Conservation (phyloP, 768 basidiomycete genomes). For the Mycena kentingensis region DNA sequence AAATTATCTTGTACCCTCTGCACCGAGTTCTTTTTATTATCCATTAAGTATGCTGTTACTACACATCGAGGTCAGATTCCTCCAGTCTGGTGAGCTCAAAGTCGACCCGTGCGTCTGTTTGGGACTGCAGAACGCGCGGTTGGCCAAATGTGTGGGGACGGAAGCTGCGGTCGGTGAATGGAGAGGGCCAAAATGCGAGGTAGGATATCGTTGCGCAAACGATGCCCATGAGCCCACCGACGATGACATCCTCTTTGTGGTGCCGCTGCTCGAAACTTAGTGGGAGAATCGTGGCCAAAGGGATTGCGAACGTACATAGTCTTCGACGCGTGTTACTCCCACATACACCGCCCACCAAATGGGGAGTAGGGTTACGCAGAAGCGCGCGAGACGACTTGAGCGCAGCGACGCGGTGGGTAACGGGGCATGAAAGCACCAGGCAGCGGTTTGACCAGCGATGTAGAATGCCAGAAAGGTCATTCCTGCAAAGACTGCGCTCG, state of each 20-base stretch:
- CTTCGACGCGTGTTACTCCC: slow-evolving; percentile 62
- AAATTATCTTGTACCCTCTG: slow-evolving; percentile 16
- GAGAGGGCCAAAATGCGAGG: slow-evolving; percentile 66
- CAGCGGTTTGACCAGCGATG: slow-evolving; percentile 65
- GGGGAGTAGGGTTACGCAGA: slow-evolving; percentile 54
- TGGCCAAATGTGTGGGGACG: slow-evolving; percentile 30
- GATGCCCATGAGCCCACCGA: slow-evolving; percentile 60
- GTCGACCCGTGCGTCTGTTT: slow-evolving; percentile 31
- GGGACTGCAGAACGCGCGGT: slow-evolving; percentile 47
- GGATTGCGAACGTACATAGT: slow-evolving; percentile 52
- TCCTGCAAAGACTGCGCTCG: slow-evolving; percentile 64
- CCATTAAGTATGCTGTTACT: slow-evolving; percentile 28
- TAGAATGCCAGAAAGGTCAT: slow-evolving; percentile 66
- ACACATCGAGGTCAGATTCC: slow-evolving; percentile 44
- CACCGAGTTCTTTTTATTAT: slow-evolving; percentile 25
- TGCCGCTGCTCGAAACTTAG: slow-evolving; percentile 47
- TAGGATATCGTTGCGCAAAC: slow-evolving; percentile 52
- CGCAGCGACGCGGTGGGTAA: slow-evolving; percentile 37
- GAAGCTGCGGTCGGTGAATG: slow-evolving; percentile 49
- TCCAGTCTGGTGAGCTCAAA: slow-evolving; percentile 53
- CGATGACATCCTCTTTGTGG: slow-evolving; percentile 70
- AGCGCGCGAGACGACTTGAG: slow-evolving; percentile 48
- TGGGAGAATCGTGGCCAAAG: slow-evolving; percentile 4
- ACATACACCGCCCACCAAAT: slow-evolving; percentile 62
- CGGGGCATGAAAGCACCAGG: slow-evolving; percentile 52